Conservation (phyloP, 2,329 filamentous ascomycete genomes). For the Pseudogymnoascus sp. region DNA sequence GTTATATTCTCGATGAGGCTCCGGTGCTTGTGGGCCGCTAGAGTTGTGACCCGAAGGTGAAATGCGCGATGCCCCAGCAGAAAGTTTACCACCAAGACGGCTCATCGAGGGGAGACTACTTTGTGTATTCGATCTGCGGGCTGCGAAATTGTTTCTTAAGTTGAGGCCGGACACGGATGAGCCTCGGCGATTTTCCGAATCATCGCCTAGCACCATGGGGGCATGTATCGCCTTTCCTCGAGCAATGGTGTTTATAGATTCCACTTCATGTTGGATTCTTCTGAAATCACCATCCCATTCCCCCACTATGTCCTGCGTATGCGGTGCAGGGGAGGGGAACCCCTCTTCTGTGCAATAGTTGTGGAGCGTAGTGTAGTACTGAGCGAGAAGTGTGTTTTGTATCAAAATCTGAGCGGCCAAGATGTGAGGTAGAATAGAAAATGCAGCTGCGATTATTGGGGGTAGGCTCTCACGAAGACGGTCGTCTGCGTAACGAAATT, state of each 20-base stretch:
- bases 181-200: slow-evolving; percentile 18
- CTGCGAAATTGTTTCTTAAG: slow-evolving; percentile 32
- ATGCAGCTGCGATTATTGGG: slow-evolving; percentile 59
- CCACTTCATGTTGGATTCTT: slow-evolving; percentile 56
- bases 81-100: slow-evolving; percentile 24
- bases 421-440: slow-evolving; percentile 66
- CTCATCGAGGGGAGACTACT: slow-evolving; percentile 31
- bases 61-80: slow-evolving; percentile 21
- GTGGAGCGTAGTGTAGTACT: slow-evolving; percentile 71
- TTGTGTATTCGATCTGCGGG: slow-evolving; percentile 30
- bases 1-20: neutral
- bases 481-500: slow-evolving; percentile 68
- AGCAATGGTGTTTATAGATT: slow-evolving; percentile 55
- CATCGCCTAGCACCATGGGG: slow-evolving; percentile 34
- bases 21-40: neutral
- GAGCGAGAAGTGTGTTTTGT: slow-evolving; percentile 67
- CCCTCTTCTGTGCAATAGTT: slow-evolving; percentile 61
- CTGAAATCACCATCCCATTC: slow-evolving; percentile 57
- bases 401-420: slow-evolving; percentile 64
- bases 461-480: slow-evolving; percentile 66
- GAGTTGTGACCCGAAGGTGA: neutral
- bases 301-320: slow-evolving; percentile 62
- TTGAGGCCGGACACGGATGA: slow-evolving; percentile 23
- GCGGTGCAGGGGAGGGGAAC: slow-evolving; percentile 64
- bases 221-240: slow-evolving; percentile 58